phyloP scores from a whole-genome alignment of 108 stramenopile genomes.

The Conticribra guillardii region DNA sequence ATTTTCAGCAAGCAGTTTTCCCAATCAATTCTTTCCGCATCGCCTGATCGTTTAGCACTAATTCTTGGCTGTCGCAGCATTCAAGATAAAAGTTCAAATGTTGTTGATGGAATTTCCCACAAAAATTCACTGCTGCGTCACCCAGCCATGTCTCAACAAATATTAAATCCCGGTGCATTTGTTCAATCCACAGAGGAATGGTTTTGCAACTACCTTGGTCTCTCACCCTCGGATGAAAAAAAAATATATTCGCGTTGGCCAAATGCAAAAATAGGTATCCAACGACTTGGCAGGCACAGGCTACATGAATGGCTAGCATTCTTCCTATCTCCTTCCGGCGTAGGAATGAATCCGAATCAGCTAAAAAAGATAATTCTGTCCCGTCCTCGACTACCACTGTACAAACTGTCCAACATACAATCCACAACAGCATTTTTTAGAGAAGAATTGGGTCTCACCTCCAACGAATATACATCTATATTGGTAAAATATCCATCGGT shows the following conservation, averaged over 20 bases:
- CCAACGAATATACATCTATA: constrained; percentile 23
- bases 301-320: constrained; percentile 34
- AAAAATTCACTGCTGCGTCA: constrained; percentile 5
- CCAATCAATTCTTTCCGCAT: constrained; percentile 10
- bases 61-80: neutral
- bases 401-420: constrained; percentile 31
- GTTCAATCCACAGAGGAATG: constrained; percentile 35
- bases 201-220: constrained; percentile 28
- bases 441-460: constrained; percentile 29
- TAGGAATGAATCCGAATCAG: constrained; percentile 9
- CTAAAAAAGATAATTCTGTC: constrained; percentile 30
- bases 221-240: constrained; percentile 14
- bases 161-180: constrained; percentile 14
- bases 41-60: neutral
- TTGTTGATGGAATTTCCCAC: neutral
- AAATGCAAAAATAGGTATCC: constrained; percentile 9
- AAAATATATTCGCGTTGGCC: constrained; percentile 18
- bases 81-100: too few relatives aligned
- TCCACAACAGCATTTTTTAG: constrained; percentile 29
- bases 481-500: constrained; percentile 45
- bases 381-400: constrained; percentile 25
- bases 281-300: constrained; percentile 26
- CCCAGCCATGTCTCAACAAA: constrained; percentile 18
- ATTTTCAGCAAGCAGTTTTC: neutral
- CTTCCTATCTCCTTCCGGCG: constrained; percentile 14